Evolutionary conservation across 2,329 filamentous ascomycete species (phyloP).

Genomic region (Sclerotinia nivalis): DNA sequence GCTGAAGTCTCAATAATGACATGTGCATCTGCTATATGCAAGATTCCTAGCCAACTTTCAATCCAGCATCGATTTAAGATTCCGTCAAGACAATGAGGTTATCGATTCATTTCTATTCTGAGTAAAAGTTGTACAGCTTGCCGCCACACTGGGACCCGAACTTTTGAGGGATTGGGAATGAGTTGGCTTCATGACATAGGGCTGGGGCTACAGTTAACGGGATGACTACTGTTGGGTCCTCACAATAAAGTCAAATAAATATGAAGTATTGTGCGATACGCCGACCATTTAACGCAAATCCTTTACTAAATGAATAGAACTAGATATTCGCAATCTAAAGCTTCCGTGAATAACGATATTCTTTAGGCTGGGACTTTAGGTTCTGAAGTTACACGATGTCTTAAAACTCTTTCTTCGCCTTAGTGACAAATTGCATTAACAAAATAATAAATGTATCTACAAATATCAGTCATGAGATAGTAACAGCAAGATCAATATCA

Average conservation of each 20-base stretch:
- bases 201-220: slow-evolving; percentile 12
- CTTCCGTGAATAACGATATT: slow-evolving; percentile 2
- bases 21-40: slow-evolving; percentile 5
- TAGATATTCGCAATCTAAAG: slow-evolving; percentile 3
- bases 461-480: slow-evolving; percentile 19
- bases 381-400: slow-evolving; percentile 19
- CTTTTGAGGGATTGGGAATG: not conserved
- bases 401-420: slow-evolving; percentile 6
- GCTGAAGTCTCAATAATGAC: slow-evolving; percentile 6
- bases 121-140: not conserved
- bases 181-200: slow-evolving; percentile 18
- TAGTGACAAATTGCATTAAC: slow-evolving; percentile 10
- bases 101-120: not conserved
- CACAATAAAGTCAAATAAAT: slow-evolving; percentile 3
- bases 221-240: slow-evolving; percentile 12
- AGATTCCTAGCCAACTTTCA: not conserved
- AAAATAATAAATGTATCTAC: not conserved
- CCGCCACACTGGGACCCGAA: slow-evolving; percentile 10
- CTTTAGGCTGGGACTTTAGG: slow-evolving; percentile 4
- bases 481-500: not conserved
- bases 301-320: not conserved
- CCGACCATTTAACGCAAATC: not conserved
- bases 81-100: not conserved
- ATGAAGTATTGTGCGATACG: slow-evolving; percentile 7
- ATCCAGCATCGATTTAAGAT: not conserved